Evolutionary conservation across 2,329 filamentous ascomycete genomes (phyloP).

Genomic region (Venturia asperata): DNA sequence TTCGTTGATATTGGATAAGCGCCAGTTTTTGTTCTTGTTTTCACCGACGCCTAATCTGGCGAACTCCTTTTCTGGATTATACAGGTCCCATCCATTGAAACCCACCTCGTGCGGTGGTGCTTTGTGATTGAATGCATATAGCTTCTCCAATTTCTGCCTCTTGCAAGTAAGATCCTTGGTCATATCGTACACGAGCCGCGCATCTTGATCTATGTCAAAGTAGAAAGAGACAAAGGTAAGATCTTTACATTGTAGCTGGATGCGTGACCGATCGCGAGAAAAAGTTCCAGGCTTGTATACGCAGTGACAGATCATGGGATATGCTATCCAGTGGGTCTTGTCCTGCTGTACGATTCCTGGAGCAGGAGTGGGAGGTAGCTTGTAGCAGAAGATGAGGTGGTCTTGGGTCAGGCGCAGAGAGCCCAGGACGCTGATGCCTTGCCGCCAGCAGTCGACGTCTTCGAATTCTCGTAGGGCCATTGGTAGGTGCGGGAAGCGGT

Average conservation of each 20-base stretch:
- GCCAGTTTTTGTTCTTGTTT: slow-evolving; percentile 73
- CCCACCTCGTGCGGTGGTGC: slow-evolving; percentile 65
- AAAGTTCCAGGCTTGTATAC: slow-evolving; percentile 64
- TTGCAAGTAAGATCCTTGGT: slow-evolving; percentile 76
- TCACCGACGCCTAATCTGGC: slow-evolving; percentile 81
- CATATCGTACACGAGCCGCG: slow-evolving; percentile 79
- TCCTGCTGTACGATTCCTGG: slow-evolving; percentile 31
- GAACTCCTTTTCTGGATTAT: slow-evolving; percentile 81
- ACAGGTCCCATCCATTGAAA: slow-evolving; percentile 74
- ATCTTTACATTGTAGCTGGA: slow-evolving; percentile 83
- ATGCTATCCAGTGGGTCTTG: slow-evolving; percentile 69
- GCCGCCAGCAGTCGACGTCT: slow-evolving; percentile 52
- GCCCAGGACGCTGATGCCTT: slow-evolving; percentile 50
- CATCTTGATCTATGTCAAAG: slow-evolving; percentile 66
- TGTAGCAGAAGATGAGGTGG: slow-evolving; percentile 58
- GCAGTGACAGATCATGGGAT: slow-evolving; percentile 81
- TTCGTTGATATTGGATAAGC: slow-evolving; percentile 80
- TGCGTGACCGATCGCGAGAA: slow-evolving; percentile 67
- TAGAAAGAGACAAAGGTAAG: slow-evolving; percentile 92
- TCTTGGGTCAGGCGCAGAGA: slow-evolving; percentile 57
- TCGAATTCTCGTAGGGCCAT: slow-evolving; percentile 43
- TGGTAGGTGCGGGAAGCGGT: background rate
- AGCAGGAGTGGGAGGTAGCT: slow-evolving; percentile 33
- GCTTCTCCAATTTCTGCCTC: slow-evolving; percentile 73
- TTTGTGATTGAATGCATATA: slow-evolving; percentile 84